Base-by-base conservation (phyloP, 768 basidiomycete species). In the Trichaptum fuscoviolaceum region DNA sequence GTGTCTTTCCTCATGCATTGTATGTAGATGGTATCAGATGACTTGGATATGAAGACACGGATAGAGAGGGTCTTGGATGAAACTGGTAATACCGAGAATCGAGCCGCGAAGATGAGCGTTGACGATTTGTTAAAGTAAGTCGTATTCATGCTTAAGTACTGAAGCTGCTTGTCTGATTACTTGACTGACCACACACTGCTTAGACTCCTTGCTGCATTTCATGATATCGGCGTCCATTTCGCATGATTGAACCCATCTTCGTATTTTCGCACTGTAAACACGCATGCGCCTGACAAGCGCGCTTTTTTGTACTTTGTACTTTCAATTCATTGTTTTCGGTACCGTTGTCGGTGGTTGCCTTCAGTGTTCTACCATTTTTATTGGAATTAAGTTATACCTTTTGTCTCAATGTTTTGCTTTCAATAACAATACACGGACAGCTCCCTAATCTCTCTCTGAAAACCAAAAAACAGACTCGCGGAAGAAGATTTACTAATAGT, bases 21-120 rank as follows among this genome's bases (percentile, higher is more conserved):
- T 34, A 30, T 62, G 23, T 70, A 93, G 91, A 85, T 88, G 71
- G 78, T 91, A 35, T 86, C 90, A 60, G 89, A 92, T 66, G 84
- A 85, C 60, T 80, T 87, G 24, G 79, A 87, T 63, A 93, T 96
- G 75, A 87, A 86, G 73, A 76, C 78, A 25, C 84, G 86, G 63
- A 83, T 96, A 5, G 91, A 95, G 67, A 80, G 85, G 69, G 87
- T 96, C 62, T 78, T 96, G 24, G 77, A 80, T 7, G 87, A 91
- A 63, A 87, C 87, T 5, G 90, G 86, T 0, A 89, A 87, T 71
- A 84, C 86, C 23, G 91, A 96, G 63, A 86, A 83, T 63, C 85
- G 96, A 59, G 93, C 93, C 0, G 87, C 94, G 1, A 98, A 98
- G 77, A 96, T 99, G 95, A 87, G 90, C 66, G 83, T 97, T 12